Evolutionary conservation across 2,329 filamentous ascomycete genomes (phyloP), one percentile per base, ranked within the genome.

Genomic region (Rutstroemia sp.): DNA sequence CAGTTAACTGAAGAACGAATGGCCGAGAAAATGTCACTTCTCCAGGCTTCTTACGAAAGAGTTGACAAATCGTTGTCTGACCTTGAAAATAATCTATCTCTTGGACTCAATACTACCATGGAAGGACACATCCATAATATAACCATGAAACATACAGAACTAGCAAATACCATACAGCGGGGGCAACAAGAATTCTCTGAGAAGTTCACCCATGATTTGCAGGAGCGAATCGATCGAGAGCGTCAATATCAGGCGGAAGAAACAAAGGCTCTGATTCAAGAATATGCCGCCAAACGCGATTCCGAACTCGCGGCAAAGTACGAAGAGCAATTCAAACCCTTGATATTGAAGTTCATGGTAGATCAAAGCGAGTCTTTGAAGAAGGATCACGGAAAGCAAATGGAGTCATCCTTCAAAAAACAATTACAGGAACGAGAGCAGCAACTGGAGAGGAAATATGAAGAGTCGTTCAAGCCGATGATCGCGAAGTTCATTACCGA

Each of bases 361-460:
- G 38, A 55, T 12, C 48, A 50, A 5, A 47, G 40, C 17, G 14
- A 44, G 19, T 36, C 36, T 40, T 36, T 55, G 17, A 49, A 23
- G 46, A 55, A 50, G 9, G 19, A 50, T 17, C 42, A 44, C 19
- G 38, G 50, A 27, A 19, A 50, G 5, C 19, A 55, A 4, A 50
- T 55, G 5, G 23, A 44, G 42, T 38, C 1, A 4, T 19, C 36
- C 3, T 55, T 50, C 16, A 23, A 44, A 36, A 25, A 46, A 10
- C 52, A 27, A 9, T 36, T 55, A 12, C 1, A 10, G 5, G 46
- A 48, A 19, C 17, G 52, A 12, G 52, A 55, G 14, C 48, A 49
- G 2, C 46, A 49, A n/a, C 52, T 55, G 8, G 52, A 55, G 10
- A 44, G n/a, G 2, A 55, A 55, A 27, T 55, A 55, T 5, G 52